Evolutionary conservation across 495 filamentous ascomycete species (phyloP), one percentile per base, ranked within the genome.

Genomic region (Poronia punctata): DNA sequence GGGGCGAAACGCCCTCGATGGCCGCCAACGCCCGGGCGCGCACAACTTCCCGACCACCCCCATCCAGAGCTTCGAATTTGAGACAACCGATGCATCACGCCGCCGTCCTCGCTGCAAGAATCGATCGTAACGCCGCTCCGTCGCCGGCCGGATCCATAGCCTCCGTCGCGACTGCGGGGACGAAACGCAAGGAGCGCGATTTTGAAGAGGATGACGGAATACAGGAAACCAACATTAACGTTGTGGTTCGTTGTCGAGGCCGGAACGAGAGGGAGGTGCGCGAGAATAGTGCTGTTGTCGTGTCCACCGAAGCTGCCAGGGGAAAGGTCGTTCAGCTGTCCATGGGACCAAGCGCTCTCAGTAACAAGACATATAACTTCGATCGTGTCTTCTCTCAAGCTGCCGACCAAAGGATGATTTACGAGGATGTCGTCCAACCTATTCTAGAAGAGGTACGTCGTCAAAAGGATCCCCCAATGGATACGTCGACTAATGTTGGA

Each of bases 371-470:
- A 1, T 98, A 97, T 58, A 81, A 83, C 43, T 98, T 98, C 54
- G 92, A 98, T 61, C 89, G 87, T 47, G 93, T 96, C 33, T 98
- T 97, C 57, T 94, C 92, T 0, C 86, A 87, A 6, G 92, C 92
- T 2, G 90, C 93, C 5, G 93, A 97, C 54, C 92, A 98, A 60
- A 71, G 68, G 24, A 88, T 89, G 70, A 71, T 98, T 5, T 98
- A 86, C 45, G 90, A 97, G 45, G 90, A 95, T 62, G 88, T 94
- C 12, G 93, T 96, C 0, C 77, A 78, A 29, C 92, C 92, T 0
- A 85, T 97, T 29, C 48, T 98, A 34, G 87, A 94, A 46, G 89
- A 98, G 76, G 88, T 95, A 65, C 49, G 73, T 54, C 32, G 25
- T 21, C 4, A 9, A 14, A 1, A 25, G 5, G 27, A 26, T 1